Evolutionary conservation across 2,329 filamentous ascomycete genomes (phyloP), one percentile per base, ranked within the genome.

Genomic region (Aureobasidium sp.): DNA sequence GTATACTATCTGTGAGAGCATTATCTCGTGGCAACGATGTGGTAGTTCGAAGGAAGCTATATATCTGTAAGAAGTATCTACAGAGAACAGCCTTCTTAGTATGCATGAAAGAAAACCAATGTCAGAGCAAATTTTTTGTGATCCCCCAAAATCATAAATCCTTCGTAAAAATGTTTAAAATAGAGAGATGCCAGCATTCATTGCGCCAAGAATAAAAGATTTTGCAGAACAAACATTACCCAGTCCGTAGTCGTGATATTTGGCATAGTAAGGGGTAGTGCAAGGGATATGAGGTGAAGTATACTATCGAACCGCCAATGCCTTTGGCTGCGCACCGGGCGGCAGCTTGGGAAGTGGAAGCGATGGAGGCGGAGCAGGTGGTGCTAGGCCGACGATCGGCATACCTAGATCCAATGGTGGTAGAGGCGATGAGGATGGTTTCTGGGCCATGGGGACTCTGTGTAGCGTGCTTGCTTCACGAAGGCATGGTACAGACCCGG

Each of bases 331-430:
- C 29, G 54, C 45, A 39, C 57, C 57, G 16, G 62, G 41, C 61
- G 75, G 74, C 41, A 72, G 72, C 10, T 69, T 64, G 21, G 77
- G 77, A 27, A 79, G 65, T n/a, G 77, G 77, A 66, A 75, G 74
- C 13, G 69, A 72, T 60, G 78, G 78, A 27, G 78, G 77, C 3
- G 77, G 77, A 5, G 74, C 76, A 3, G 77, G 77, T 7, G 78
- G 78, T 3, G 76, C 77, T 3, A 79, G 66, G 0, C 72, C 70
- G 13, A 76, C 72, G 1, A 72, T 67, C 2, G 76, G 71, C 64
- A 78, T 73, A 21, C 62, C 73, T 63, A 66, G 68, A 62, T 67
- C 69, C 59, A 68, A 45, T 69, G 55, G 59, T 11, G 66, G 64
- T 32, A 67, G 41, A 30, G 57, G 57, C 5, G 45, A 49, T 16